Evolutionary conservation across 1,284 basidiomycete genomes (phyloP), one percentile per base, ranked within the genome.

Genomic region (Retiboletus fuscus): DNA sequence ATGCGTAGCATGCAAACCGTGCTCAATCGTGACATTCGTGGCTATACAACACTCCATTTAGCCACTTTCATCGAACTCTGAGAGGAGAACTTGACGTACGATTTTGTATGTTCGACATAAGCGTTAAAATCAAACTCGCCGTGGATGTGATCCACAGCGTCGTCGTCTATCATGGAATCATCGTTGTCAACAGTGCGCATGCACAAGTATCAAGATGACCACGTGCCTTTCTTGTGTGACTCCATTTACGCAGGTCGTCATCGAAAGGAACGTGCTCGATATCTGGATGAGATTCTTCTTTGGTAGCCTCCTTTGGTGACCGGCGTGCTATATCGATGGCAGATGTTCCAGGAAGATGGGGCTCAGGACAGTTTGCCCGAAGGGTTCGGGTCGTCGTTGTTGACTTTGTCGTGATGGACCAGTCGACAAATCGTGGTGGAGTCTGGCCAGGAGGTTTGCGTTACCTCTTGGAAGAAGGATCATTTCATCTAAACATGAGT

Each of bases 201-300:
- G 30, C n/a, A 26, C 22, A 69, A 69, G 20, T 41, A 64, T 47
- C 5, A 73, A 74, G 30, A 64, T 89, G 41, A 39, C 26, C 30
- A 65, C 78, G 24, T 63, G 89, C 91, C 87, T 97, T 96, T 77
- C 91, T 89, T 61, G 83, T 72, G 24, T 77, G 71, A 3, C 89
- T 89, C 95, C 95, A 97, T 73, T 86, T 79, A 61, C 94, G 85
- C 16, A 95, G 95, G 82, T 96, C 95, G 77, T 96, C 89, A 15
- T 86, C 82, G 6, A 96, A 94, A 20, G 87, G 84, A 43, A 87
- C 84, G 78, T 92, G 91, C 75, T 93, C 92, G 68, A 93, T 92
- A 79, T 93, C 91, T 51, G n/a, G 47, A 49, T 61, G 39, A 30
- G 66, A 60, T 65, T 69, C 60, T 30, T 64, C 68, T 51, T 76